phyloP scores from a whole-genome alignment of 345 rosid genomes.

The Trapa bicornis region DNA sequence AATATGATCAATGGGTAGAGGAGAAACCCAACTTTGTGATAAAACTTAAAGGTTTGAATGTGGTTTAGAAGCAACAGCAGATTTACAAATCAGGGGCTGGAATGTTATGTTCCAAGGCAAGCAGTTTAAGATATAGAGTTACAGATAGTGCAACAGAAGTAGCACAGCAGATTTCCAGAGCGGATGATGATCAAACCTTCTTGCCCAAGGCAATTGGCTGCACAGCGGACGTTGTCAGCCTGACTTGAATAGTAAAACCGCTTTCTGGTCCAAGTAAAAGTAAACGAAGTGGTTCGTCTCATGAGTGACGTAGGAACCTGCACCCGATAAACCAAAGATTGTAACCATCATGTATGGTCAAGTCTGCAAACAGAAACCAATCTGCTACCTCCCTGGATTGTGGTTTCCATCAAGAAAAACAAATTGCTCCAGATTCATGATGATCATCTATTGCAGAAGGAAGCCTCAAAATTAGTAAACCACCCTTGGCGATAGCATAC shows the following conservation, averaged over 20 bases:
- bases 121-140: not conserved
- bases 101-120: not conserved
- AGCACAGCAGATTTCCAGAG: not conserved
- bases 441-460: not conserved
- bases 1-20: no score
- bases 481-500: not conserved
- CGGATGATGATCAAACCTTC: not conserved
- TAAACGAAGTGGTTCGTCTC: conserved; percentile 12
- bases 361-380: not conserved
- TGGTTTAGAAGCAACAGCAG: not conserved
- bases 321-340: not conserved
- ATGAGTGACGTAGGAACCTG: conserved; percentile 13
- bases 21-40: no score
- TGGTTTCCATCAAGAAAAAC: not conserved
- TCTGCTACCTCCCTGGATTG: not conserved
- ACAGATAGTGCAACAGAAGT: not conserved
- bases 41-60: not conserved
- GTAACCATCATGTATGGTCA: not conserved
- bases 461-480: not conserved
- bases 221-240: not conserved
- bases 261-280: conserved; percentile 13
- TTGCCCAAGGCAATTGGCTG: not conserved
- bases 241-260: conserved; percentile 9
- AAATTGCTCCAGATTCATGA: not conserved
- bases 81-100: not conserved